Percentiles rank a stretch among this genome's conserved stretches.
Evolutionary conservation across 306 rosid species (phyloP).

Genomic region (Castanea sativa): DNA sequence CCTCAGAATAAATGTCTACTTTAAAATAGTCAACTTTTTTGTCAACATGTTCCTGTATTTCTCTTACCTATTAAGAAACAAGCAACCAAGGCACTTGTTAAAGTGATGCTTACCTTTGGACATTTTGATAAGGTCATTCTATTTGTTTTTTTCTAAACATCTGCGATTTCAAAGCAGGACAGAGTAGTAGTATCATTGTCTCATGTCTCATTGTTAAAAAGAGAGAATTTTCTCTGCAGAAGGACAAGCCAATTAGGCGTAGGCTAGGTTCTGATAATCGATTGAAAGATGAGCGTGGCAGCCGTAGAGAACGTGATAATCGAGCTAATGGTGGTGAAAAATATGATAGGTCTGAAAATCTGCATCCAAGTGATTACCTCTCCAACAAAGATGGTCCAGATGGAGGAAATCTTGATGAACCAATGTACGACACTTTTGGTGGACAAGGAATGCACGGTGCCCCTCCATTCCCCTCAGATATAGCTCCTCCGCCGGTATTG

Average conservation of each 20-base stretch:
- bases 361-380: constrained; percentile 58
- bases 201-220: no score
- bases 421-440: constrained; percentile 74
- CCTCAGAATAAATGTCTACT: no score
- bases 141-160: no score
- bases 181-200: neutral
- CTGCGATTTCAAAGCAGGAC: no score
- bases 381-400: constrained; percentile 59
- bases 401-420: constrained; percentile 75
- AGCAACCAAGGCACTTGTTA: no score
- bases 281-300: constrained; percentile 89
- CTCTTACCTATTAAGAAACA: no score
- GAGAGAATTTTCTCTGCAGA: constrained; percentile 34
- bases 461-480: constrained; percentile 78
- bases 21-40: no score
- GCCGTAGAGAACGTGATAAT: constrained; percentile 72
- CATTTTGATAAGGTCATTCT: no score
- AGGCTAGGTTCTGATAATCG: constrained; percentile 71
- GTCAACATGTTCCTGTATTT: no score
- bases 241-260: constrained; percentile 68
- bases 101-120: no score
- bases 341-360: constrained; percentile 56
- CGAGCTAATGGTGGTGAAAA: constrained; percentile 66
- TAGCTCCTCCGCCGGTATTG: constrained; percentile 82
- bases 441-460: constrained; percentile 64